phyloP scores from a whole-genome alignment of 345 rosid genomes.

The Salix dunnii region DNA sequence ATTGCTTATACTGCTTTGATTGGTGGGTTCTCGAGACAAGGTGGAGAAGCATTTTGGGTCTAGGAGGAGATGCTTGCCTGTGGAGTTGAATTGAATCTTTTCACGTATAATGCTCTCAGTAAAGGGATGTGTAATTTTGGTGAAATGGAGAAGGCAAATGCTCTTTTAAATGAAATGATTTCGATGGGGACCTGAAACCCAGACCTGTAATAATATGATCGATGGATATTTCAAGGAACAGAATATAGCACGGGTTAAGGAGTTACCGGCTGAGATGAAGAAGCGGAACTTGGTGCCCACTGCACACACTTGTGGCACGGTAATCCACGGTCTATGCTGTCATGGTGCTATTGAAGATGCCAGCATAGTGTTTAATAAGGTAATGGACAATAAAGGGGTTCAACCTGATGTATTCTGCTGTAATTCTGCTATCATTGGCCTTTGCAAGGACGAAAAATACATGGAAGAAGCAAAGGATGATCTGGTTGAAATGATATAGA shows the following conservation, averaged over 20 bases:
- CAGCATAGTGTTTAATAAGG: too few relatives aligned
- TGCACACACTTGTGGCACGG: constrained; percentile 39
- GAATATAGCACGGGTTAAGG: too few relatives aligned
- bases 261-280: too few relatives aligned
- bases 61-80: constrained; percentile 56
- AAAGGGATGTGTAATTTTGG: constrained; percentile 55
- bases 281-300: constrained; percentile 48
- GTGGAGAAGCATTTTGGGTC: constrained; percentile 51
- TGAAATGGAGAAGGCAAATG: constrained; percentile 57
- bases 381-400: too few relatives aligned
- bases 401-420: too few relatives aligned
- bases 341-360: too few relatives aligned
- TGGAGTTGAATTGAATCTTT: constrained; percentile 37
- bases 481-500: too few relatives aligned
- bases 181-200: constrained; percentile 52
- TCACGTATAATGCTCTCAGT: constrained; percentile 49
- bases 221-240: constrained; percentile 55
- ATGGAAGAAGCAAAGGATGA: too few relatives aligned
- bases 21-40: constrained; percentile 57
- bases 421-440: too few relatives aligned
- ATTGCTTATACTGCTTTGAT: constrained; percentile 49
- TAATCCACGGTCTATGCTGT: too few relatives aligned
- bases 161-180: constrained; percentile 63
- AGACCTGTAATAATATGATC: constrained; percentile 54
- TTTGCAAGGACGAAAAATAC: too few relatives aligned